phyloP scores from a whole-genome alignment of 2,329 filamentous ascomycete genomes.

The Geosmithia putterillii region DNA sequence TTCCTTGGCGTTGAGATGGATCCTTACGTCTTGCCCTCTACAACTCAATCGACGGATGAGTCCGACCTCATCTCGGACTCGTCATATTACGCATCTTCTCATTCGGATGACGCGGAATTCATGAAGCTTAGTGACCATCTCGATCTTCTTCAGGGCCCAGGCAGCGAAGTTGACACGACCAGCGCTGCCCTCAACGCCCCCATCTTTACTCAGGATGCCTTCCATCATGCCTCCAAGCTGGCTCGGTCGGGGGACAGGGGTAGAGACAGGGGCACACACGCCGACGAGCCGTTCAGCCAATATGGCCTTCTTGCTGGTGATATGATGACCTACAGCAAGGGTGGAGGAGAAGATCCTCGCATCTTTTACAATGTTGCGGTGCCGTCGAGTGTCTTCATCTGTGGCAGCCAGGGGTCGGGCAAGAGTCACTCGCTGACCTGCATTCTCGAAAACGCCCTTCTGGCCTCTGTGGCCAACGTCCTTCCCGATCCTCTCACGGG shows the following conservation, averaged over 20 bases:
- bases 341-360: constrained; percentile 8
- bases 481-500: constrained; percentile 42
- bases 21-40: no score
- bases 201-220: constrained; percentile 16
- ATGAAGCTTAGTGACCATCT: neutral
- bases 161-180: neutral
- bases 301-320: constrained; percentile 5
- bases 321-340: neutral
- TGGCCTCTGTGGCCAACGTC: constrained; percentile 27
- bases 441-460: constrained; percentile 43
- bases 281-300: constrained; percentile 2
- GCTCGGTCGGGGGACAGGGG: neutral
- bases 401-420: constrained; percentile 51
- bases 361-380: constrained; percentile 32
- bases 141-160: neutral
- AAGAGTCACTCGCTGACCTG: constrained; percentile 50
- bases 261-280: neutral
- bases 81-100: no score
- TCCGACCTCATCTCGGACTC: no score
- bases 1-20: no score
- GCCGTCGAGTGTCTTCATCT: constrained; percentile 50
- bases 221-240: constrained; percentile 5
- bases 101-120: neutral
- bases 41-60: no score
- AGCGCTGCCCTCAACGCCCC: constrained; percentile 11